Conservation (phyloP, 768 basidiomycete genomes). For the Hericium coralloides region DNA sequence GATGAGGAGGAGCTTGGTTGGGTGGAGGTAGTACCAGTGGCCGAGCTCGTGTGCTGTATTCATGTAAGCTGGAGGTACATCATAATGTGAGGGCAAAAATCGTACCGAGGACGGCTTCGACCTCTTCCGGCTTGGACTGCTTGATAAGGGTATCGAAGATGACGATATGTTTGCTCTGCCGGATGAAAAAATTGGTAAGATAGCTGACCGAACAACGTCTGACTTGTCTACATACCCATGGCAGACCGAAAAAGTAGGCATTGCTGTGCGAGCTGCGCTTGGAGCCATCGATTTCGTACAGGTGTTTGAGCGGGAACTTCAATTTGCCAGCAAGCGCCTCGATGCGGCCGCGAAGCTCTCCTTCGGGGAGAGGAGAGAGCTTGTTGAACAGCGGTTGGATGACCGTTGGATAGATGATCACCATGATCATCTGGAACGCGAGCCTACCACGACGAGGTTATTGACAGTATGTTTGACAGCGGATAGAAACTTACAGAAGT, state of each 20-base stretch:
- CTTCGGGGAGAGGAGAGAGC: conserved; percentile 73
- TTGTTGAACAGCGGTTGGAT: conserved; percentile 98
- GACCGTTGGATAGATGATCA: conserved; percentile 72
- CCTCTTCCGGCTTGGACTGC: conserved; percentile 82
- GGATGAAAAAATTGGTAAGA: background rate
- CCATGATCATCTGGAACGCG: conserved; percentile 76
- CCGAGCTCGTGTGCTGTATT: conserved; percentile 83
- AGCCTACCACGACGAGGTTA: conserved; percentile 37
- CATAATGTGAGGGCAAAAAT: background rate
- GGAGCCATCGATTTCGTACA: conserved; percentile 96
- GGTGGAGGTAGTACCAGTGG: conserved; percentile 92
- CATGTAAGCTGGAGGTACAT: background rate
- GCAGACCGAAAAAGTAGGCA: conserved; percentile 97
- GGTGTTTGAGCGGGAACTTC: conserved; percentile 86
- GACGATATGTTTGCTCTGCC: conserved; percentile 85
- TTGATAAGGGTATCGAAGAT: conserved; percentile 97
- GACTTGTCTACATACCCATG: conserved; percentile 61
- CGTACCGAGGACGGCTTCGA: conserved; percentile 86
- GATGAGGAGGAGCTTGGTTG: conserved; percentile 78
- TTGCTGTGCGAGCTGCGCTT: conserved; percentile 94
- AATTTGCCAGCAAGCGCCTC: conserved; percentile 72
- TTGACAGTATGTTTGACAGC: background rate
- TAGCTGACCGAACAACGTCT: background rate
- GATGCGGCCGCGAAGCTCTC: conserved; percentile 70
- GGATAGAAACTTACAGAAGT: conserved; percentile 57